phyloP scores from a whole-genome alignment of 2,329 filamentous ascomycete species.

The Hymenoscyphus albidus region DNA sequence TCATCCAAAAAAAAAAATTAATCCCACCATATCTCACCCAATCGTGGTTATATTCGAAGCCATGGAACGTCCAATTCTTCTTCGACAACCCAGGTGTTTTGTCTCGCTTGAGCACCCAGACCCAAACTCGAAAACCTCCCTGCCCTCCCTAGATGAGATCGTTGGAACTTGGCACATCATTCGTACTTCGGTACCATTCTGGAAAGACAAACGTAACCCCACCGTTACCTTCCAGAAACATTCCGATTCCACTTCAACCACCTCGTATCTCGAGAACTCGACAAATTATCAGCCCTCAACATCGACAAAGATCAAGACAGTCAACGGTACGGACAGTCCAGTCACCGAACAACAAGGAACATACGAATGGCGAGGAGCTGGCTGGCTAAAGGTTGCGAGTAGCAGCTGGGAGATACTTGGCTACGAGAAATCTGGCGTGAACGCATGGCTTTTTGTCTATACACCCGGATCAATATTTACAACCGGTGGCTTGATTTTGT shows the following conservation, averaged over 20 bases:
- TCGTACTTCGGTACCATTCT: not conserved
- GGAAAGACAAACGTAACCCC: constrained; percentile 2
- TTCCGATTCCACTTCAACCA: not conserved
- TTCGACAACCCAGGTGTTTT: not conserved
- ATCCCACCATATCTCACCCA: not conserved
- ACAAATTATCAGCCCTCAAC: not conserved
- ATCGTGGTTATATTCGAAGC: not conserved
- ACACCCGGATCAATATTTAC: constrained; percentile 1
- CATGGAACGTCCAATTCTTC: not conserved
- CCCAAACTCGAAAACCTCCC: not conserved
- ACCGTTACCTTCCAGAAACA: not conserved
- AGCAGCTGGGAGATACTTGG: constrained; percentile 3
- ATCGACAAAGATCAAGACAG: not conserved
- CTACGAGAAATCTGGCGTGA: not conserved
- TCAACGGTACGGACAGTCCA: not conserved
- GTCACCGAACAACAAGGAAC: not conserved
- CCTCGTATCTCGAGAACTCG: not conserved
- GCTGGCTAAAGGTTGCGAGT: constrained; percentile 3
- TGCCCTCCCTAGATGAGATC: not conserved
- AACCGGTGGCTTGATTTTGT: constrained; percentile 4
- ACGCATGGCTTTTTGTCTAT: constrained; percentile 4
- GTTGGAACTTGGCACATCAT: constrained; percentile 2
- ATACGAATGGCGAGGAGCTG: constrained; percentile 1
- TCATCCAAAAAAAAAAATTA: too few relatives aligned
- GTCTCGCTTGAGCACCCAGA: not conserved